phyloP scores from a whole-genome alignment of 495 filamentous ascomycete species.

The Cercophora sp. region DNA sequence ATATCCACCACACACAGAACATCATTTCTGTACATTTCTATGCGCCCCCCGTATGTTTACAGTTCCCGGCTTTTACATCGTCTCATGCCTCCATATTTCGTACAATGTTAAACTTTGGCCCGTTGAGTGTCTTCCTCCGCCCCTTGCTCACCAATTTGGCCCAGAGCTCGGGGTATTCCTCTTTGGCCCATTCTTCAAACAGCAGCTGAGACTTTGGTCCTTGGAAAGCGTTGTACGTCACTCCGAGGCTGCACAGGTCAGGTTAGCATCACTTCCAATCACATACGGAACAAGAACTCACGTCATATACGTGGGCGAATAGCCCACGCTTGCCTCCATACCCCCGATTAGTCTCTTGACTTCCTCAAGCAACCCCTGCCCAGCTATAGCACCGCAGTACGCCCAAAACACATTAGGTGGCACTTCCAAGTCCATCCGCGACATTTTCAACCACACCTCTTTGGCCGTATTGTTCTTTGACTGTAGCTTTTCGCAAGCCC shows the following conservation, averaged over 20 bases:
- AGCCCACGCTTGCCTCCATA: slow-evolving; percentile 61
- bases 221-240: slow-evolving; percentile 68
- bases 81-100: slow-evolving; percentile 41
- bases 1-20: no score
- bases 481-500: slow-evolving; percentile 61
- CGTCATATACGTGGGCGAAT: slow-evolving; percentile 62
- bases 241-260: slow-evolving; percentile 52
- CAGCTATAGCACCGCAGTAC: slow-evolving; percentile 72
- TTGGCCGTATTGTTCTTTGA: slow-evolving; percentile 65
- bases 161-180: slow-evolving; percentile 67
- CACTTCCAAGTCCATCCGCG: slow-evolving; percentile 70
- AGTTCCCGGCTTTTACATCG: background rate
- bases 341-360: slow-evolving; percentile 58
- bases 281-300: slow-evolving; percentile 46
- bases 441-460: slow-evolving; percentile 70
- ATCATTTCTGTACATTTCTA: no score
- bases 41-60: slow-evolving; percentile 8
- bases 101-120: slow-evolving; percentile 39
- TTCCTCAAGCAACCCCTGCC: slow-evolving; percentile 62
- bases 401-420: slow-evolving; percentile 64
- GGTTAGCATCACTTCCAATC: background rate
- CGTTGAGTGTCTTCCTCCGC: slow-evolving; percentile 34
- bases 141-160: slow-evolving; percentile 50
- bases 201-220: slow-evolving; percentile 56
- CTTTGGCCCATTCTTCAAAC: slow-evolving; percentile 67